Conservation (phyloP, 352 stramenopile species). For the Pythium brachiatum region DNA sequence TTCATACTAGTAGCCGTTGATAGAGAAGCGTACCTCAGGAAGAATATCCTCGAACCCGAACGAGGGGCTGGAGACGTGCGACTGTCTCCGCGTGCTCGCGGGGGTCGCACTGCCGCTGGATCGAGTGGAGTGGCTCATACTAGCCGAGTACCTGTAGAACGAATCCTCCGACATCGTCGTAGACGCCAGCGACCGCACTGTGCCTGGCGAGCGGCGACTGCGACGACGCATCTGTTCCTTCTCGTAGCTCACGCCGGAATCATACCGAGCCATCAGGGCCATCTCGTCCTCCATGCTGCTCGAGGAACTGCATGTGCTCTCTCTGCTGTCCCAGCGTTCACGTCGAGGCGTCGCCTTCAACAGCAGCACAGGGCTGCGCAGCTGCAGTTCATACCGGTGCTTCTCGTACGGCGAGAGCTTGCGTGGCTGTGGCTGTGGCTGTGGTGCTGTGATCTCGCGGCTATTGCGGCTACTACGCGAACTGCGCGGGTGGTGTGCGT, state of each 20-base stretch:
- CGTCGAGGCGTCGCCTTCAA: conserved; percentile 6
- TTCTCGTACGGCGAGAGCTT: conserved; percentile 18
- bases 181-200: conserved; percentile 9
- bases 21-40: conserved; percentile 13
- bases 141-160: conserved; percentile 6
- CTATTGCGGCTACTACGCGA: neutral
- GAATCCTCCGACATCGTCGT: conserved; percentile 19
- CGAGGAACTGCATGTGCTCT: conserved; percentile 24
- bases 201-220: conserved; percentile 8
- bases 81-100: conserved; percentile 11
- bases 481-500: neutral
- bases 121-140: neutral
- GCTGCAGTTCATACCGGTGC: conserved; percentile 20
- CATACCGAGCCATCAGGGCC: neutral
- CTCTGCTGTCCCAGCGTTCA: conserved; percentile 21
- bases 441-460: neutral
- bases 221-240: conserved; percentile 1
- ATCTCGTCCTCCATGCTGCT: conserved; percentile 23
- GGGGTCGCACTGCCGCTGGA: conserved; percentile 8
- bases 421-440: neutral
- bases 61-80: conserved; percentile 15
- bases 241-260: neutral
- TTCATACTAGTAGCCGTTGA: too few relatives aligned
- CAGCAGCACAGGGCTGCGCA: conserved; percentile 11
- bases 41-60: conserved; percentile 21